Conservation (phyloP, 2,329 filamentous ascomycete genomes). For the Pseudogymnoascus sp. region DNA sequence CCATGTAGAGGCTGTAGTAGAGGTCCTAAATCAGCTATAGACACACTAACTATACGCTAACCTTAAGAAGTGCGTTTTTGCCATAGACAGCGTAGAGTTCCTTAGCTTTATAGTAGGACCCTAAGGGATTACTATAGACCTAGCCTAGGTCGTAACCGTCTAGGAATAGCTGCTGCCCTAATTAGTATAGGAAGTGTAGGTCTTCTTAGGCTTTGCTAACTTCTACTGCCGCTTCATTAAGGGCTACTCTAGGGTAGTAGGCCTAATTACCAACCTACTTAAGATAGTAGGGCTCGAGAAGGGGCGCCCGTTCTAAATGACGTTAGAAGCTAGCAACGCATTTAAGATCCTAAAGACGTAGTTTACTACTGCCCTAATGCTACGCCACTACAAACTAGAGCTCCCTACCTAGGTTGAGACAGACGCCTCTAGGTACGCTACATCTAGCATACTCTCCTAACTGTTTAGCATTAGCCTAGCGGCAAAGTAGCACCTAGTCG, state of each 20-base stretch:
- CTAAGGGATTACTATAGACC: constrained; percentile 17
- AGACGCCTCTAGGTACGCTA: neutral
- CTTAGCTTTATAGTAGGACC: constrained; percentile 17
- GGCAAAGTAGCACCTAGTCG: neutral
- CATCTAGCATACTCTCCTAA: neutral
- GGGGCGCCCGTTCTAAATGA: no score
- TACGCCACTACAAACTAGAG: neutral
- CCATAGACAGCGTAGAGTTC: constrained; percentile 18
- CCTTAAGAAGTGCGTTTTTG: constrained; percentile 18
- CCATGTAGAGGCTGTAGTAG: no score
- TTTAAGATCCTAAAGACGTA: no score
- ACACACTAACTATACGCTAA: neutral
- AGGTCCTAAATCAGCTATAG: neutral
- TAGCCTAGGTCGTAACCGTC: constrained; percentile 15
- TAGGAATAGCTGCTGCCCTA: constrained; percentile 18
- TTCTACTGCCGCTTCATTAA: constrained; percentile 31
- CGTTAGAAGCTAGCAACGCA: no score
- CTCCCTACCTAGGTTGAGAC: neutral
- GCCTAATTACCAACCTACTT: neutral
- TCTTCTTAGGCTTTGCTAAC: no score
- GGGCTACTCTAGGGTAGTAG: constrained; percentile 22
- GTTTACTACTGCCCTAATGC: neutral
- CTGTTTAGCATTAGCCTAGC: neutral
- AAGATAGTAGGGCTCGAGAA: neutral
- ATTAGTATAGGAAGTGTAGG: constrained; percentile 22